Evolutionary conservation across 2,329 filamentous ascomycete genomes (phyloP).

Genomic region (Fusarium avenaceum): DNA sequence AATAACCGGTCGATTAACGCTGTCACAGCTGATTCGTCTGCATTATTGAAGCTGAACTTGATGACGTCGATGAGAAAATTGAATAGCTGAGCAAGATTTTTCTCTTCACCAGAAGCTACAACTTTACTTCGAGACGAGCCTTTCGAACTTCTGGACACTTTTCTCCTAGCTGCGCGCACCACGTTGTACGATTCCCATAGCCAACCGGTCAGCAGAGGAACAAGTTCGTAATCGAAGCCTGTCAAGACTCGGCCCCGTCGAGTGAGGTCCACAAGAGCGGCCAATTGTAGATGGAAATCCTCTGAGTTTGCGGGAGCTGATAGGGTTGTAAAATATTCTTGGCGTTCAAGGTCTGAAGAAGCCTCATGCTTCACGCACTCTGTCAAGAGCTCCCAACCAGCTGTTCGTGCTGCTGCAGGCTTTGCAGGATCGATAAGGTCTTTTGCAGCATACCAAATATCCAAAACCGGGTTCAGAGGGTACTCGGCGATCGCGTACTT

Average conservation of each 20-base stretch:
- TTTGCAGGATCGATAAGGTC: conserved; percentile 73
- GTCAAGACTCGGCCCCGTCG: conserved; percentile 72
- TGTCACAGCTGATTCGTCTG: conserved; percentile 72
- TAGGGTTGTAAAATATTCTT: conserved; percentile 74
- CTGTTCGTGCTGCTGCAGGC: conserved; percentile 64
- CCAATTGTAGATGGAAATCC: conserved; percentile 76
- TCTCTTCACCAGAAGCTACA: conserved; percentile 66
- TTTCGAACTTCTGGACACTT: conserved; percentile 56
- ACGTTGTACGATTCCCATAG: conserved; percentile 68
- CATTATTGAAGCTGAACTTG: conserved; percentile 81
- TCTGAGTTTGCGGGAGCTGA: conserved; percentile 68
- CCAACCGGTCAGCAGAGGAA: conserved; percentile 73
- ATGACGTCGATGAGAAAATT: conserved; percentile 75
- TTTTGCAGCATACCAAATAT: conserved; percentile 76
- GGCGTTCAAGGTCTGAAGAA: conserved; percentile 75
- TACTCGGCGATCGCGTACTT: conserved; percentile 70
- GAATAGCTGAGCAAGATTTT: conserved; percentile 74
- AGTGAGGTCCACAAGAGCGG: conserved; percentile 72
- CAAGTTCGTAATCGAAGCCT: conserved; percentile 76
- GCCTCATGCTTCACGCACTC: conserved; percentile 74
- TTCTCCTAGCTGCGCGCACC: conserved; percentile 65
- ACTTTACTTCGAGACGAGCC: conserved; percentile 55
- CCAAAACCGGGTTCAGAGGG: conserved; percentile 69
- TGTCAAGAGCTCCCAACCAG: conserved; percentile 75
- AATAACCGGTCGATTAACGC: conserved; percentile 73